A percentile compares a stretch with the other conserved stretches of the same genome.
phyloP scores from a whole-genome alignment of 192 early-diverging fungal genomes.

The Umbelopsis sp. region DNA sequence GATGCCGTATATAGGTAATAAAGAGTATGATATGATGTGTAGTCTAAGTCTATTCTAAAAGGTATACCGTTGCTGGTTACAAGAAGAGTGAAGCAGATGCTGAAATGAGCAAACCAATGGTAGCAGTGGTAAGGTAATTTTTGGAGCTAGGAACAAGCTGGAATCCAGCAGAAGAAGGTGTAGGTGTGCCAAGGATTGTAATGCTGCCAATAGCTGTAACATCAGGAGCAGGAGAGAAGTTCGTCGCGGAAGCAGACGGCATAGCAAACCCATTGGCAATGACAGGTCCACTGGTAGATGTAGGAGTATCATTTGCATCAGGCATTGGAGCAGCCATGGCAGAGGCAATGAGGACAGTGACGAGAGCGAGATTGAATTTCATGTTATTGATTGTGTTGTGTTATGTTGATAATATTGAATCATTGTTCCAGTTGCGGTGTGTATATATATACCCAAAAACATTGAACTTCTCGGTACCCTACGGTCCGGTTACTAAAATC shows the following conservation, averaged over 20 bases:
- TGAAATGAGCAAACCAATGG: not conserved
- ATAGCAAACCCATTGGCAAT: constrained; percentile 2
- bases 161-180: constrained; percentile 3
- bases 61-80: not conserved
- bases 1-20: too few relatives aligned
- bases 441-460: not conserved
- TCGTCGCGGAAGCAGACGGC: not conserved
- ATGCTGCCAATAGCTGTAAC: constrained; percentile 1
- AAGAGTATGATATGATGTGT: too few relatives aligned
- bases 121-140: not conserved
- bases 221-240: constrained; percentile 8
- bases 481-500: not conserved
- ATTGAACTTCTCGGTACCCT: not conserved
- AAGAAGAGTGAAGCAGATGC: constrained; percentile 2
- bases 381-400: not conserved
- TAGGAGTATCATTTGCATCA: not conserved
- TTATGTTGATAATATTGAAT: not conserved
- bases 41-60: too few relatives aligned
- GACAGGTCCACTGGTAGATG: not conserved
- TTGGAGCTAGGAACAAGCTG: not conserved
- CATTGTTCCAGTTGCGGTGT: not conserved
- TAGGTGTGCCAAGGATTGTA: not conserved
- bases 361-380: constrained; percentile 8
- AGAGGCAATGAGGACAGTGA: not conserved
- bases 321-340: not conserved